Percentiles rank a stretch among this genome's conserved stretches.
Evolutionary conservation across 1,139 yeast genomes (phyloP).

Genomic region (Kurtzmaniella natalensis): DNA sequence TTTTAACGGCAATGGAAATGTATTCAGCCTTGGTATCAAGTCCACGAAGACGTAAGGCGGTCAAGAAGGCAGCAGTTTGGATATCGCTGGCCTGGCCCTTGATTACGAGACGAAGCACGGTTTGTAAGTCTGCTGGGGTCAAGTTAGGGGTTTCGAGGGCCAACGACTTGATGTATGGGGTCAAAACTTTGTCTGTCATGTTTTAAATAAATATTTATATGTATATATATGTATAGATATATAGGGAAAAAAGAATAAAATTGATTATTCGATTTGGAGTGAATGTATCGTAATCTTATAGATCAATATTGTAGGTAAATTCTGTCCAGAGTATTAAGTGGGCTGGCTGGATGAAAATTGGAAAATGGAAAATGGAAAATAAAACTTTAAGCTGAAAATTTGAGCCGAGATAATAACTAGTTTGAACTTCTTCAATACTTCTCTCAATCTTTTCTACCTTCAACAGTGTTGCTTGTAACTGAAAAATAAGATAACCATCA

Average conservation of each 20-base stretch:
- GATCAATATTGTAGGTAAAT: too few relatives aligned
- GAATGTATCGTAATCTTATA: too few relatives aligned
- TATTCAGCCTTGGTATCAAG: slow-evolving; percentile 79
- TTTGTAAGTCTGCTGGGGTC: slow-evolving; percentile 55
- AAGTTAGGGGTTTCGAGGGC: slow-evolving; percentile 55
- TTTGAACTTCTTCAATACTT: too few relatives aligned
- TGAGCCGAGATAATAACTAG: too few relatives aligned
- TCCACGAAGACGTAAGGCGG: slow-evolving; percentile 67
- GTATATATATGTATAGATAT: slow-evolving; percentile 1
- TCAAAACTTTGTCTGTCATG: slow-evolving; percentile 28
- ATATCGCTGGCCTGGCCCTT: slow-evolving; percentile 59
- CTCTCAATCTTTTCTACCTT: too few relatives aligned
- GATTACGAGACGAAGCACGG: slow-evolving; percentile 58
- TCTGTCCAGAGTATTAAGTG: too few relatives aligned
- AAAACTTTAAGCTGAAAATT: too few relatives aligned
- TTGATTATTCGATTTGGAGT: too few relatives aligned
- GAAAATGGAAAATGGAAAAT: too few relatives aligned
- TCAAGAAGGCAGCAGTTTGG: slow-evolving; percentile 74
- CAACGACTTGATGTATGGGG: slow-evolving; percentile 63
- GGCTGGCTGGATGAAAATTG: too few relatives aligned
- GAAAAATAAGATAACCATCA: too few relatives aligned
- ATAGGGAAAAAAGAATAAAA: neutral
- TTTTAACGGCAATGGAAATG: slow-evolving; percentile 80
- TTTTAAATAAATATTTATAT: neutral
- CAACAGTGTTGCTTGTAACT: too few relatives aligned